Conservation (phyloP, 345 rosid species). For the Eucalyptus shirleyi region DNA sequence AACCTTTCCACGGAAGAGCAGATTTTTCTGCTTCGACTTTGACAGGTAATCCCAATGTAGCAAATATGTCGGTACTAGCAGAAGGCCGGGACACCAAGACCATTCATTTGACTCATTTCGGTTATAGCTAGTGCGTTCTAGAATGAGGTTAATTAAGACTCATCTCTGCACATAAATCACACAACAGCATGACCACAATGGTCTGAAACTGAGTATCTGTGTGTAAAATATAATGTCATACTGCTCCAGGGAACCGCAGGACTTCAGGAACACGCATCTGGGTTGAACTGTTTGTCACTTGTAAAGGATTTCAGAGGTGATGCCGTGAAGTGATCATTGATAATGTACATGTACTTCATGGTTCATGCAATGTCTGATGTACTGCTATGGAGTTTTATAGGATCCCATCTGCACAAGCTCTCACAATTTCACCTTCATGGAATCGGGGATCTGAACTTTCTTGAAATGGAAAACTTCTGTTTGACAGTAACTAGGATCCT, state of each 20-base stretch:
- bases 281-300: not conserved
- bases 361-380: not conserved
- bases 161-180: not conserved
- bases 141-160: not conserved
- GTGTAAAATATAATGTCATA: not conserved
- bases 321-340: not conserved
- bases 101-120: not conserved
- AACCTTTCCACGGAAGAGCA: not conserved
- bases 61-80: not conserved
- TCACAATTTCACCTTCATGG: too few relatives aligned
- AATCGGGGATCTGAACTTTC: too few relatives aligned
- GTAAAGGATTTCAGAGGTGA: not conserved
- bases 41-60: not conserved
- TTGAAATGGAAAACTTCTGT: too few relatives aligned
- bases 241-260: not conserved
- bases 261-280: not conserved
- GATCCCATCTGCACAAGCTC: too few relatives aligned
- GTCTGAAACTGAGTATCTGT: not conserved
- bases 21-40: not conserved
- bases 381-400: not conserved
- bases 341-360: not conserved
- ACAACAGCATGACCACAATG: not conserved
- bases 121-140: not conserved
- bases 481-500: too few relatives aligned
- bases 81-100: not conserved